A percentile compares a stretch with the other conserved stretches of the same genome.
phyloP scores from a whole-genome alignment of 78 protist genomes.

The Parvularia atlantis region DNA sequence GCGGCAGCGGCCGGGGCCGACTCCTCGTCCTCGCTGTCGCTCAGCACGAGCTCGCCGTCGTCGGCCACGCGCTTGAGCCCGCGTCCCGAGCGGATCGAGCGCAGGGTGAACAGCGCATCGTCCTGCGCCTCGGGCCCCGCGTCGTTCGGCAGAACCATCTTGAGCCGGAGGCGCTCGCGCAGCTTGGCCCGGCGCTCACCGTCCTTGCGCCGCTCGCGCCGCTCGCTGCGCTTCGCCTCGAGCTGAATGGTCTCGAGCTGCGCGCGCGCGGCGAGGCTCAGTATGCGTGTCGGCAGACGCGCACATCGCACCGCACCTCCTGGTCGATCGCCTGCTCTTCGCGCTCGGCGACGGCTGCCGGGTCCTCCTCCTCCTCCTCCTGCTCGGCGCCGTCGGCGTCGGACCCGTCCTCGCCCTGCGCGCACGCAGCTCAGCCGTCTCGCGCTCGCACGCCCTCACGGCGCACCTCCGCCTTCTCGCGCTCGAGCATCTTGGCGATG shows the following conservation, averaged over 20 bases:
- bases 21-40: constrained; percentile 2
- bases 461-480: not conserved
- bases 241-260: not conserved
- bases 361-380: constrained; percentile 13
- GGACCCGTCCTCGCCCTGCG: not conserved
- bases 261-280: not conserved
- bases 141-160: constrained; percentile 26
- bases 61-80: not conserved
- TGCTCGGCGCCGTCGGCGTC: constrained; percentile 11
- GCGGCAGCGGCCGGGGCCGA: not conserved
- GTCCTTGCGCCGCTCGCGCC: not conserved
- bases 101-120: constrained; percentile 13
- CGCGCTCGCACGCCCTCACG: not conserved
- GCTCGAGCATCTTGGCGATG: not conserved
- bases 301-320: no score
- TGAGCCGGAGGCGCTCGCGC: constrained; percentile 18
- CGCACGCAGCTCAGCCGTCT: not conserved
- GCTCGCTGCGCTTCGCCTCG: not conserved
- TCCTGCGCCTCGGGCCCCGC: constrained; percentile 1
- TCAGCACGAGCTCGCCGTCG: not conserved
- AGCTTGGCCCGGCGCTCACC: not conserved
- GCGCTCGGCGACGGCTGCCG: not conserved
- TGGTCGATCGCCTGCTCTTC: not conserved
- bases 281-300: not conserved
- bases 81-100: not conserved